Conservation (phyloP, 164 flowering plant species). For the Houttuynia cordata region DNA sequence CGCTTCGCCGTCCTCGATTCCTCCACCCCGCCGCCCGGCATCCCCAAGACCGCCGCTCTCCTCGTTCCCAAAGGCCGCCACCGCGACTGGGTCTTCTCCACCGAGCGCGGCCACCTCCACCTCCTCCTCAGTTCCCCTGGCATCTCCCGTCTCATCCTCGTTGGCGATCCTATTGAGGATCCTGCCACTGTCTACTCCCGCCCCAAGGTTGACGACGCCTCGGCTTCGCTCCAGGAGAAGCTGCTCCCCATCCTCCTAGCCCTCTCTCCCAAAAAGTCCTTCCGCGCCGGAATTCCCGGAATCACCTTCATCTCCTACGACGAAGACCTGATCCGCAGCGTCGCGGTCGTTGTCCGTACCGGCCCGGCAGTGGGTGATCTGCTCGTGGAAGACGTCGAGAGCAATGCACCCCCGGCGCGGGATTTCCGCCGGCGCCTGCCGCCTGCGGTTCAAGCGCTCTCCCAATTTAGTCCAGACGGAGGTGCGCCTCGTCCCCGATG, state of each 20-base stretch:
- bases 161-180: conserved; percentile 25
- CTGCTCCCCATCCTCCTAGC: conserved; percentile 1
- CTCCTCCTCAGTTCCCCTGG: conserved; percentile 44
- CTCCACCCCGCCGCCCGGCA: conserved; percentile 14
- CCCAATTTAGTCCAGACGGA: conserved; percentile 74
- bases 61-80: conserved; percentile 65
- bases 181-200: background rate
- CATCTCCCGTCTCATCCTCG: conserved; percentile 31
- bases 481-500: conserved; percentile 20
- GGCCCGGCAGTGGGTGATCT: conserved; percentile 65
- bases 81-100: conserved; percentile 75
- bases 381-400: conserved; percentile 56
- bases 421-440: conserved; percentile 60
- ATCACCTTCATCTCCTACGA: conserved; percentile 47
- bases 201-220: background rate
- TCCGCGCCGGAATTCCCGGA: conserved; percentile 19
- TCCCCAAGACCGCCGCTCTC: conserved; percentile 48
- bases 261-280: conserved; percentile 31
- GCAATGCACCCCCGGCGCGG: background rate
- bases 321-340: conserved; percentile 40
- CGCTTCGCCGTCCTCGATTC: conserved; percentile 68
- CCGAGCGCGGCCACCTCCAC: conserved; percentile 59
- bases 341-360: conserved; percentile 8
- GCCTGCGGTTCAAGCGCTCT: conserved; percentile 80
- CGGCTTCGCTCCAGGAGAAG: background rate